phyloP scores from a whole-genome alignment of 352 stramenopile species.

The Phytophthora ohioensis region DNA sequence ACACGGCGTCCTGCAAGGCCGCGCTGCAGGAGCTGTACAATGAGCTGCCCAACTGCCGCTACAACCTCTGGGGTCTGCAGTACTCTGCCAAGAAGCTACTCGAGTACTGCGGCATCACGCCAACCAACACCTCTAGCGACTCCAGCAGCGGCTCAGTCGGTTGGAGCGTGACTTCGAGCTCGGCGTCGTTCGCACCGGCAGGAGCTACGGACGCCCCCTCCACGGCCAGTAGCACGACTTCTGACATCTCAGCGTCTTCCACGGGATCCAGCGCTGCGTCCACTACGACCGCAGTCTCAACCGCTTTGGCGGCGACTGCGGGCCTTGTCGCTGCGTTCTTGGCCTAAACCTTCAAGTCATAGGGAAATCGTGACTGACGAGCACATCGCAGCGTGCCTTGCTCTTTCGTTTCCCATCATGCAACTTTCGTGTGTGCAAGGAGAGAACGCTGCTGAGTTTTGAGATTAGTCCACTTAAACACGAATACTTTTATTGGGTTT shows the following conservation, averaged over 20 bases:
- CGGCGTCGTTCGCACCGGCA: constrained; percentile 46
- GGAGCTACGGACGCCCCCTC: constrained; percentile 47
- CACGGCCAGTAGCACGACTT: constrained; percentile 27
- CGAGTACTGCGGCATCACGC: constrained; percentile 58
- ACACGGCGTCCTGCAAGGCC: constrained; percentile 49
- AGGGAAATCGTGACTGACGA: constrained; percentile 6
- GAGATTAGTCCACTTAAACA: constrained; percentile 29
- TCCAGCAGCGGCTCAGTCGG: constrained; percentile 22
- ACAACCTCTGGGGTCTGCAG: constrained; percentile 60
- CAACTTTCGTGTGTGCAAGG: constrained; percentile 15
- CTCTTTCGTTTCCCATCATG: constrained; percentile 22
- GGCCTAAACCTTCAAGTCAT: constrained; percentile 26
- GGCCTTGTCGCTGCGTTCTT: constrained; percentile 42
- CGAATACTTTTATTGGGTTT: constrained; percentile 35
- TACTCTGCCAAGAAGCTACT: constrained; percentile 52
- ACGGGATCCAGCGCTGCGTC: constrained; percentile 27
- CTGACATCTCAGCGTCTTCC: constrained; percentile 27
- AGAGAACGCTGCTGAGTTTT: constrained; percentile 22
- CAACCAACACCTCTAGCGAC: constrained; percentile 38
- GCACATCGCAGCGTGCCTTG: constrained; percentile 2
- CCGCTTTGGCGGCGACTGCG: constrained; percentile 32
- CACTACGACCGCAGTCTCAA: constrained; percentile 18
- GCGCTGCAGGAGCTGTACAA: constrained; percentile 73
- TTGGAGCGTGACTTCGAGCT: constrained; percentile 38
- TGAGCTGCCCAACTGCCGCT: constrained; percentile 66